Conservation (phyloP, 805 yeast species). For the Wickerhamiella alocasiicola region DNA sequence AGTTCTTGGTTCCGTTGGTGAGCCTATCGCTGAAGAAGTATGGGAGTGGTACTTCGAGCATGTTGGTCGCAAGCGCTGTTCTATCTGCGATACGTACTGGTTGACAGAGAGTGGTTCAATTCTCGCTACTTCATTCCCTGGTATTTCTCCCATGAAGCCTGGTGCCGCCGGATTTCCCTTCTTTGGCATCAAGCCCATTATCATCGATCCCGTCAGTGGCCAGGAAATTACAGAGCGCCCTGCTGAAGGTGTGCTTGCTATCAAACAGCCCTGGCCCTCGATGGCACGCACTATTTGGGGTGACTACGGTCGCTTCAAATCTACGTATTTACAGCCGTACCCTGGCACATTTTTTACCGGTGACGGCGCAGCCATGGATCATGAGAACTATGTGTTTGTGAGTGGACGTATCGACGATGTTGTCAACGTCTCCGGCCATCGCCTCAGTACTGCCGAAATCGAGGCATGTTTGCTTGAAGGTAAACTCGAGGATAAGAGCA, state of each 20-base stretch:
- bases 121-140: slow-evolving; percentile 87
- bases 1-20: slow-evolving; percentile 94
- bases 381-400: slow-evolving; percentile 95
- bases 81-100: slow-evolving; percentile 95
- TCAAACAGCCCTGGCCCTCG: slow-evolving; percentile 93
- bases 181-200: slow-evolving; percentile 83
- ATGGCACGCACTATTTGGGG: slow-evolving; percentile 93
- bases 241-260: slow-evolving; percentile 92
- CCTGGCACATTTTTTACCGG: slow-evolving; percentile 93
- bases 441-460: slow-evolving; percentile 96
- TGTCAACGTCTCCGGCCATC: slow-evolving; percentile 94
- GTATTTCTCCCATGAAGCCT: slow-evolving; percentile 89
- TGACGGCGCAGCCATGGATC: slow-evolving; percentile 96
- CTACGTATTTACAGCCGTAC: slow-evolving; percentile 86
- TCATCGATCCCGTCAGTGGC: slow-evolving; percentile 90
- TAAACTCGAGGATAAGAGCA: slow-evolving; percentile 51
- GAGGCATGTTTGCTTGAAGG: slow-evolving; percentile 53
- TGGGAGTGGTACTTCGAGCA: slow-evolving; percentile 98
- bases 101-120: slow-evolving; percentile 98
- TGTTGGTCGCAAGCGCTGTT: slow-evolving; percentile 81
- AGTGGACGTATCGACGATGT: slow-evolving; percentile 98
- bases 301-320: slow-evolving; percentile 74
- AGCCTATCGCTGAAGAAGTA: slow-evolving; percentile 94
- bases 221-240: slow-evolving; percentile 72
- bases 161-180: slow-evolving; percentile 96